phyloP scores from a whole-genome alignment of 78 protist genomes.

The Planoprotostelium fungivorum region DNA sequence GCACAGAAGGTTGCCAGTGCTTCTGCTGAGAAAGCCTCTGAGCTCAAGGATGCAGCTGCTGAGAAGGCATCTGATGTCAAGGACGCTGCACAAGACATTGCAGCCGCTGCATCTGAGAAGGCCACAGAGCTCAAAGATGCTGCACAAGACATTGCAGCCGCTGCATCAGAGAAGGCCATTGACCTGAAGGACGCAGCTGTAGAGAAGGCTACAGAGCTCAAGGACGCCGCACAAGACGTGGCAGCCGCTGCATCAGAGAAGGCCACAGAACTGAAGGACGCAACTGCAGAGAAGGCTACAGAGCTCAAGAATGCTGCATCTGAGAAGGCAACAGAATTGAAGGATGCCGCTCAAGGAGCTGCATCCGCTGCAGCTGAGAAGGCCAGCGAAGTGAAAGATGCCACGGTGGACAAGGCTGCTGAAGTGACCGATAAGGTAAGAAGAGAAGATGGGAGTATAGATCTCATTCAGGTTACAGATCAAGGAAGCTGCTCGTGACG shows the following conservation, averaged over 20 bases:
- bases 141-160: not conserved
- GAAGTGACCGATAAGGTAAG: no score
- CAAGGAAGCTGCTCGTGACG: no score
- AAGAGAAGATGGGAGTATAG: no score
- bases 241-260: not conserved
- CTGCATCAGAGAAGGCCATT: not conserved
- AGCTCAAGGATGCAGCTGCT: no score
- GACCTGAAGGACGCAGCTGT: not conserved
- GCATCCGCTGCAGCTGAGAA: not conserved
- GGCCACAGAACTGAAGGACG: not conserved
- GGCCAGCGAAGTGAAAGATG: not conserved
- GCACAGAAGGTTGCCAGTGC: no score
- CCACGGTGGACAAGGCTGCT: not conserved
- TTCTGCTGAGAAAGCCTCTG: no score
- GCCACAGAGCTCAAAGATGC: not conserved
- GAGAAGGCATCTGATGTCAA: no score
- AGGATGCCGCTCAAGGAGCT: not conserved
- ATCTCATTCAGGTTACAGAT: no score
- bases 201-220: not conserved
- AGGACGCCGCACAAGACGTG: not conserved
- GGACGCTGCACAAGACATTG: not conserved
- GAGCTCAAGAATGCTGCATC: not conserved
- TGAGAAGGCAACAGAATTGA: no score
- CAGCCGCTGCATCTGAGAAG: not conserved
- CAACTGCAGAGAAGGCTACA: not conserved